Percentiles rank a stretch among this genome's conserved stretches.
These are phyloP conservation scores for Lophiotrema nucula DNA, from an alignment of 495 filamentous ascomycete genomes.

Conservation along the genomic window DNA sequence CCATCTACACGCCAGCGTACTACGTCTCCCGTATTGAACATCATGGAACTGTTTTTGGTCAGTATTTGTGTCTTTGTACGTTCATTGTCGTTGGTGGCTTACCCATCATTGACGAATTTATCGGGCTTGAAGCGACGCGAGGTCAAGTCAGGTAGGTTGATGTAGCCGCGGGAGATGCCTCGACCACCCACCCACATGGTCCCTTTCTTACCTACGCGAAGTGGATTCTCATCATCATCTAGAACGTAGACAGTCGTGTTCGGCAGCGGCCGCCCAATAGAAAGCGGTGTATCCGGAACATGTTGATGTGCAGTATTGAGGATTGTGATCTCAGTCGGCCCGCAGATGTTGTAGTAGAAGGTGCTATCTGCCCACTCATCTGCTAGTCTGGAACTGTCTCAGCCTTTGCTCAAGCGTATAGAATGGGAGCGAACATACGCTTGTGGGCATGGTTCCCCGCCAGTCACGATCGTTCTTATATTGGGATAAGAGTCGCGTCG, in stretches of 20 bases:
- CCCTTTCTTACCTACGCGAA: slow-evolving; percentile 15
- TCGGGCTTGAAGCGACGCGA: slow-evolving; percentile 12
- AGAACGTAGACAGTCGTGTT: slow-evolving; percentile 26
- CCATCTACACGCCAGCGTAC: slow-evolving; percentile 21
- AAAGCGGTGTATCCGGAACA: slow-evolving; percentile 12
- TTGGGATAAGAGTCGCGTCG: slow-evolving; percentile 11
- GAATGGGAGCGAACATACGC: neutral
- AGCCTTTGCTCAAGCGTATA: neutral
- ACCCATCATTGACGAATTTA: slow-evolving; percentile 19
- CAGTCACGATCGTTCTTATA: slow-evolving; percentile 23
- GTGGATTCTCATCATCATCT: slow-evolving; percentile 16
- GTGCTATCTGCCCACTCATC: slow-evolving; percentile 21
- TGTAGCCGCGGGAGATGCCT: slow-evolving; percentile 19
- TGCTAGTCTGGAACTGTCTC: slow-evolving; percentile 8
- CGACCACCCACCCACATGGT: slow-evolving; percentile 25
- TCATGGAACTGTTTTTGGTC: slow-evolving; percentile 19
- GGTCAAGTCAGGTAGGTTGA: slow-evolving; percentile 21
- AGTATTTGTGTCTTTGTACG: too few relatives aligned
- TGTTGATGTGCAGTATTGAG: slow-evolving; percentile 23
- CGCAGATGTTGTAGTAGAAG: slow-evolving; percentile 27
- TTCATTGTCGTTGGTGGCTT: too few relatives aligned
- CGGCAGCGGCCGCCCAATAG: slow-evolving; percentile 21
- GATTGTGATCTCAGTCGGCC: slow-evolving; percentile 26
- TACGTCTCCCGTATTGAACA: slow-evolving; percentile 28
- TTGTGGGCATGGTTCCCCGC: slow-evolving; percentile 23